Evolutionary conservation across 2,329 filamentous ascomycete genomes (phyloP).

Genomic region (Colletotrichum magnum): DNA sequence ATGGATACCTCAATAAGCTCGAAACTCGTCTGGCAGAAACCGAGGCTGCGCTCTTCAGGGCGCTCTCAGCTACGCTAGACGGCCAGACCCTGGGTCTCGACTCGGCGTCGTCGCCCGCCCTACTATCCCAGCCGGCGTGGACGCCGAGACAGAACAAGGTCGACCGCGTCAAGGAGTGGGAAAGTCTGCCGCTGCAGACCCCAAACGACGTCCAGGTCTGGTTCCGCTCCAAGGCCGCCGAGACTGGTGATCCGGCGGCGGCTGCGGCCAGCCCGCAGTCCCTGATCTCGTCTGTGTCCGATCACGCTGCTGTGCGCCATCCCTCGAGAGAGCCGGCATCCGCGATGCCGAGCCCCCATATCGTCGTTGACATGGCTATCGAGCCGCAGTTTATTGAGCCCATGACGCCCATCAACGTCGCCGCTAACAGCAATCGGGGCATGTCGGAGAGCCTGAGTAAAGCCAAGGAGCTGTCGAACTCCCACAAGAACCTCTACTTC

Average conservation of each 20-base stretch:
- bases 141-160: conserved; percentile 44
- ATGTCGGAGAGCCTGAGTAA: conserved; percentile 22
- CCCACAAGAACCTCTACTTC: conserved; percentile 37
- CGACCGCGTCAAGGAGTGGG: conserved; percentile 48
- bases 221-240: conserved; percentile 39
- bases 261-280: conserved; percentile 17
- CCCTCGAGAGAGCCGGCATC: not conserved
- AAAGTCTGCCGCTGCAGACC: conserved; percentile 43
- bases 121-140: conserved; percentile 19
- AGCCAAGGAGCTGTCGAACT: conserved; percentile 30
- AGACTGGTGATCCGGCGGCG: not conserved
- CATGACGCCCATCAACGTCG: conserved; percentile 15
- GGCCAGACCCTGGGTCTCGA: not conserved
- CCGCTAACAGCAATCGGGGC: not conserved
- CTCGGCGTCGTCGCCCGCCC: not conserved
- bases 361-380: conserved; percentile 5
- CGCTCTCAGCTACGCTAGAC: conserved; percentile 38
- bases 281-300: not conserved
- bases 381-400: conserved; percentile 24
- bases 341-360: not conserved
- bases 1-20: conserved; percentile 55
- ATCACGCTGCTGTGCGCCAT: conserved; percentile 10
- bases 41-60: conserved; percentile 46
- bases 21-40: conserved; percentile 54
- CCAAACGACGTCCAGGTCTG: conserved; percentile 43